phyloP scores from a whole-genome alignment of 805 yeast species.

The Metahyphopichia silvanorum region DNA sequence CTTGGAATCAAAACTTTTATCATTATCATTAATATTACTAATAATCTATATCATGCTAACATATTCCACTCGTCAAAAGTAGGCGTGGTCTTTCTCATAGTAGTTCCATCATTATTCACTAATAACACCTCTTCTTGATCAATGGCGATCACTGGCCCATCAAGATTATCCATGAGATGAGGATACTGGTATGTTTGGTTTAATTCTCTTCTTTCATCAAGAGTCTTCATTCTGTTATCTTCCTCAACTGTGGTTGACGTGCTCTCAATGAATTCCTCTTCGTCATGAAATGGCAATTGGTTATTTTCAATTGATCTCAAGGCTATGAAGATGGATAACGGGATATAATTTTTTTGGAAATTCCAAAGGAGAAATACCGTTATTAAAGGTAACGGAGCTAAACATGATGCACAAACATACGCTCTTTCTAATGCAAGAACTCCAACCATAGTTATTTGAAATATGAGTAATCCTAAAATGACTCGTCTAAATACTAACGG shows the following conservation, averaged over 20 bases:
- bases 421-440: slow-evolving; percentile 80
- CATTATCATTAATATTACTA: background rate
- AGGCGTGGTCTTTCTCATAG: slow-evolving; percentile 17
- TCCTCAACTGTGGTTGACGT: slow-evolving; percentile 3
- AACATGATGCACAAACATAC: slow-evolving; percentile 63
- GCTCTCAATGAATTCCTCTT: slow-evolving; percentile 10
- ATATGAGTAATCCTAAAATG: slow-evolving; percentile 72
- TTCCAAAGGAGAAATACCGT: slow-evolving; percentile 70
- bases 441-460: slow-evolving; percentile 93
- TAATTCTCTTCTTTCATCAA: slow-evolving; percentile 76
- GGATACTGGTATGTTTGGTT: slow-evolving; percentile 78
- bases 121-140: slow-evolving; percentile 45
- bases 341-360: slow-evolving; percentile 77
- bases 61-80: slow-evolving; percentile 13
- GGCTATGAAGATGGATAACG: slow-evolving; percentile 82
- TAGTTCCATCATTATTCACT: slow-evolving; percentile 26
- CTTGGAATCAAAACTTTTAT: background rate
- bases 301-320: slow-evolving; percentile 67
- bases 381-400: slow-evolving; percentile 73
- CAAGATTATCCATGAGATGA: slow-evolving; percentile 61
- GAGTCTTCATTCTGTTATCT: slow-evolving; percentile 42
- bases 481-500: slow-evolving; percentile 83
- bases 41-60: background rate
- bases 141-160: slow-evolving; percentile 81
- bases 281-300: slow-evolving; percentile 23